Base-by-base conservation (phyloP, 306 rosid species). In the Begonia masoniana region DNA sequence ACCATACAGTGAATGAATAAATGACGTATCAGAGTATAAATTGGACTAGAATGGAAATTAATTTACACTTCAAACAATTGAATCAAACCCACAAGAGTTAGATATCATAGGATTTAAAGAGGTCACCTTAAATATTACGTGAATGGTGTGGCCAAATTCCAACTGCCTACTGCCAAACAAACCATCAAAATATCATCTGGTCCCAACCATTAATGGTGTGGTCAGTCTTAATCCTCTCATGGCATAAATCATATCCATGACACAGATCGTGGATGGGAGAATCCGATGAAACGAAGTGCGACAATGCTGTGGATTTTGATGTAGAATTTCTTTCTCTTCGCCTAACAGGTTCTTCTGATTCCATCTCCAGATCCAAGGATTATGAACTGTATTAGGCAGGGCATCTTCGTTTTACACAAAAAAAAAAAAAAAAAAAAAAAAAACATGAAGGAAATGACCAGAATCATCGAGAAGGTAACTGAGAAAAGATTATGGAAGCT, bases 261-360 rank as follows among this genome's bases (percentile, higher is more conserved):
- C 93, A 82, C 59, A 84, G 68, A 51, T 84, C 88, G 43, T 84
- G 93, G 55, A 77, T 65, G 59, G 82, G 52, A 7, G 95, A 88
- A 62, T 88, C 97, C 5, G 93, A 88, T 3, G 93, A 77, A 77
- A 24, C 93, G n/a, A n/a, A n/a, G n/a, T n/a, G n/a, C n/a, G n/a
- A n/a, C n/a, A n/a, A n/a, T n/a, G n/a, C n/a, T n/a, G n/a, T n/a
- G n/a, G n/a, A n/a, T n/a, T n/a, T n/a, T n/a, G n/a, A n/a, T 16
- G 97, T 83, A 56, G 24, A 21, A 21, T 21, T 21, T 21, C 24
- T 82, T 82, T 95, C 95, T 79, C 62, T 82, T 88, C 64, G 84
- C 58, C 61, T 88, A 2, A 69, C 16, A 54, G 80, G 52, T 52
- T 66, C 69, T 43, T 81, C 93, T 6, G 82, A 70, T 61, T 82